Percentiles rank a stretch among this genome's conserved stretches.
phyloP scores from a whole-genome alignment of 257 asterid species.

The Solanum medicagineum region DNA sequence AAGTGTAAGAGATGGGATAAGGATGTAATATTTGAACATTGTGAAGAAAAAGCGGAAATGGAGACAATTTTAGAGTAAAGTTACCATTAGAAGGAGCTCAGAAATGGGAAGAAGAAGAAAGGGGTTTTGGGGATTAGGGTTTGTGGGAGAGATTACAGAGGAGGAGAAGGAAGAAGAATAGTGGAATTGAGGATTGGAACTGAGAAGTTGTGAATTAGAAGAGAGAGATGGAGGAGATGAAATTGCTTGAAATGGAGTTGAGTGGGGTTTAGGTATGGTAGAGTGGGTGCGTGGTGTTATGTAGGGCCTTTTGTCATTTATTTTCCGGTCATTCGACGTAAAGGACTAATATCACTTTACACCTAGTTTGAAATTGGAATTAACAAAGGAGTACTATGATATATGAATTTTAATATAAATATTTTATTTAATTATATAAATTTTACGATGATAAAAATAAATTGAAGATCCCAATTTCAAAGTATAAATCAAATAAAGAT shows the following conservation, averaged over 20 bases:
- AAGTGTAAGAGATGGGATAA: slow-evolving; percentile 55
- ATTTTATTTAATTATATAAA: no score
- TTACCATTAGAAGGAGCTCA: not conserved
- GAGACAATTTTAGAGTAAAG: not conserved
- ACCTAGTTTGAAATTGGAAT: not conserved
- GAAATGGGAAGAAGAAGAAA: not conserved
- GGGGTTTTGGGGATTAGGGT: not conserved
- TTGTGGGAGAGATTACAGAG: not conserved
- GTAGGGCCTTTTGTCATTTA: not conserved
- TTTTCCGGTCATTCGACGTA: not conserved
- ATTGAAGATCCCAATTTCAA: no score
- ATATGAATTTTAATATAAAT: no score
- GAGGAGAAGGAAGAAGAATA: not conserved
- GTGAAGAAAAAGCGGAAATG: not conserved
- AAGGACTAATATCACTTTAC: not conserved
- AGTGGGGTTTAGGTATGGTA: not conserved
- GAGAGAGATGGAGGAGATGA: not conserved
- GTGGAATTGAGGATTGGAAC: not conserved
- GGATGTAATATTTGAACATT: not conserved
- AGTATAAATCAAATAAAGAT: no score
- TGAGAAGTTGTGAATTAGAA: not conserved
- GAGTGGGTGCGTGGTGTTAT: not conserved
- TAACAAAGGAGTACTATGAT: not conserved
- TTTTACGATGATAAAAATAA: not conserved
- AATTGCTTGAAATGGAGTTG: not conserved